phyloP scores from a whole-genome alignment of 805 yeast genomes.

The Starmerella floris region DNA sequence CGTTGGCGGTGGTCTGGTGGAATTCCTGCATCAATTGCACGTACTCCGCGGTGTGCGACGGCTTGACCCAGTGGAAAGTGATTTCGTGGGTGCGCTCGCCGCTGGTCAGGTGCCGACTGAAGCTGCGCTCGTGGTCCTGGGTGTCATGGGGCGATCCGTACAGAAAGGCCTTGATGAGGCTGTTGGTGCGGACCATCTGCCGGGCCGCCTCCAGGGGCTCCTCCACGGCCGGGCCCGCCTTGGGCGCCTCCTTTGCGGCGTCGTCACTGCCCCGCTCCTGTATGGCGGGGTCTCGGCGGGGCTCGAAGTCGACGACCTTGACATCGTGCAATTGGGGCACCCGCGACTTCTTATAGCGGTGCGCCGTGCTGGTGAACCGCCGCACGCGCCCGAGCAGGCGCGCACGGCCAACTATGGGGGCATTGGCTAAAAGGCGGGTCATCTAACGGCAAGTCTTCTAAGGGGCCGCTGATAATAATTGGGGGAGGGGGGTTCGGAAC shows the following conservation, averaged over 20 bases:
- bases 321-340: slow-evolving; percentile 5
- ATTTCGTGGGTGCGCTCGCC: slow-evolving; percentile 33
- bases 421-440: background rate
- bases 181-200: slow-evolving; percentile 1
- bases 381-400: background rate
- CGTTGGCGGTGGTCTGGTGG: background rate
- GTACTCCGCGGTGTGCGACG: slow-evolving; percentile 28
- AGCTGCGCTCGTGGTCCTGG: slow-evolving; percentile 26
- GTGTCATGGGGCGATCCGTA: slow-evolving; percentile 30
- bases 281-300: slow-evolving; percentile 18
- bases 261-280: slow-evolving; percentile 12
- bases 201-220: background rate
- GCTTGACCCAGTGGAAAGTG: slow-evolving; percentile 28
- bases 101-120: slow-evolving; percentile 28
- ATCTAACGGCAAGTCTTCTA: background rate
- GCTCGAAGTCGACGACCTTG: slow-evolving; percentile 23
- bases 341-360: background rate
- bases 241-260: slow-evolving; percentile 4
- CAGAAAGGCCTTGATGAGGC: slow-evolving; percentile 28
- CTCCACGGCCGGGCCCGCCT: background rate
- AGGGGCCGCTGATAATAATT: background rate
- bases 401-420: background rate
- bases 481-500: background rate
- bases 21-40: slow-evolving; percentile 23
- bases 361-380: background rate